Evolutionary conservation across 2,329 filamentous ascomycete species (phyloP), one percentile per base, ranked within the genome.

Genomic region (Ceratocystis smalleyi): DNA sequence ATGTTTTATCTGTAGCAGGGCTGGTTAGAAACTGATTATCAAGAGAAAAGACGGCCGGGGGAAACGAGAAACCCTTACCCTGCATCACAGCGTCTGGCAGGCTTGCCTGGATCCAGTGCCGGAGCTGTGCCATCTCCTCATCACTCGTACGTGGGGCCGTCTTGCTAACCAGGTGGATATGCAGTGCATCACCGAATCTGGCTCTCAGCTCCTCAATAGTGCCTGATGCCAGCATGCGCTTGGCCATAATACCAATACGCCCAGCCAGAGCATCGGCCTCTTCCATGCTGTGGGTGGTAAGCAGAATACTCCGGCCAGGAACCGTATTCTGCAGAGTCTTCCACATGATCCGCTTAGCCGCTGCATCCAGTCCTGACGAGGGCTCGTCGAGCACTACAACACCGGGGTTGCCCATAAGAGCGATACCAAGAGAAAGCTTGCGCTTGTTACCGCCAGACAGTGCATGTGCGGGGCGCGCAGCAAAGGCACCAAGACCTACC

Each of bases 201-300:
- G 80, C 79, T 6, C 91, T 80, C 2, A 96, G 78, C 65, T 85
- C 77, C 43, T 90, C 84, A 0, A 85, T 86, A 0, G 85, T 87
- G 3, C 91, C 91, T 7, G 94, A 78, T 0, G 91, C 91, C 24
- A 96, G 79, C 90, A 96, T 95, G 40, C 85, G 81, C 69, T 83
- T 82, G 7, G 91, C 89, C 75, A 97, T 84, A 69, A 97, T 96
- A 12, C 90, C 92, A 0, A 88, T 90, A 1, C 90, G 81, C 35
- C 84, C 84, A 0, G 91, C 91, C 1, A 97, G 79, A 0, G 91
- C 91, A 70, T 95, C 90, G 0, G 91, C 92, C 75, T 96, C 92
- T 73, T 96, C 91, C 91, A 96, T 96, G 60, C 84, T 89, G 73
- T 97, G 92, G 0, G 92, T 96, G 0, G 92, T 96, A 19, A 97